Evolutionary conservation across 2,329 filamentous ascomycete species (phyloP).

Genomic region (Claviceps pazoutovae): DNA sequence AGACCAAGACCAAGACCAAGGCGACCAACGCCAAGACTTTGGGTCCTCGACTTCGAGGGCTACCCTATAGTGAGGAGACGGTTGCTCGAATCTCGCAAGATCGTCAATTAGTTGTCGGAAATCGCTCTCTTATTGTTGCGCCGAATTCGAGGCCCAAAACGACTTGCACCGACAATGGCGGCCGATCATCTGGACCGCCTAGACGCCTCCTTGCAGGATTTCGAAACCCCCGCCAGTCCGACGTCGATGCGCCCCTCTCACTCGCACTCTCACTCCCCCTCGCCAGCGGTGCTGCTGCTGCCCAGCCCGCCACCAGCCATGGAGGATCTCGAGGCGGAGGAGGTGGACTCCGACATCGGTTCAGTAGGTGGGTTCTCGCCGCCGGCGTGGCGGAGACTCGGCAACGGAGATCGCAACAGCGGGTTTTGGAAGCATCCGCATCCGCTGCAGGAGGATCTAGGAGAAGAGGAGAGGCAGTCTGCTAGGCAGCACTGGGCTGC

Average conservation of each 20-base stretch:
- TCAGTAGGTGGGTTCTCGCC: slow-evolving; percentile 46
- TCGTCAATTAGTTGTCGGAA: slow-evolving; percentile 17
- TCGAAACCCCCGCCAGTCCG: slow-evolving; percentile 33
- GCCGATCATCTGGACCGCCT: slow-evolving; percentile 26
- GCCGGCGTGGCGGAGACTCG: slow-evolving; percentile 46
- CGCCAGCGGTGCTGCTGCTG: slow-evolving; percentile 9
- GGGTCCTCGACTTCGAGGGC: not conserved
- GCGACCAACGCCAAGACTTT: too few relatives aligned
- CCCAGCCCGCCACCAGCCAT: slow-evolving; percentile 21
- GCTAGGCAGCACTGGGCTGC: not conserved
- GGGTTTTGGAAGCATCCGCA: slow-evolving; percentile 37
- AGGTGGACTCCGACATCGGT: slow-evolving; percentile 25
- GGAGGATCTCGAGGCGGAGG: slow-evolving; percentile 22
- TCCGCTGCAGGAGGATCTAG: slow-evolving; percentile 1
- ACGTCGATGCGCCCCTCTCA: slow-evolving; percentile 17
- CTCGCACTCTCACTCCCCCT: too few relatives aligned
- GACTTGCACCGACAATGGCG: slow-evolving; percentile 6
- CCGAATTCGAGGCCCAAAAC: too few relatives aligned
- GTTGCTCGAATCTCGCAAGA: slow-evolving; percentile 10
- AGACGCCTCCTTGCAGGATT: slow-evolving; percentile 41
- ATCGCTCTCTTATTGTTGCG: slow-evolving; percentile 18
- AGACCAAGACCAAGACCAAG: slow-evolving; percentile 4
- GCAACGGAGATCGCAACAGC: slow-evolving; percentile 43
- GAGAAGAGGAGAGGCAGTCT: not conserved
- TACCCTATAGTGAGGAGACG: slow-evolving; percentile 13